Base-by-base conservation (phyloP, 176 grass and related monocot genomes). In the Triticum timopheevii region DNA sequence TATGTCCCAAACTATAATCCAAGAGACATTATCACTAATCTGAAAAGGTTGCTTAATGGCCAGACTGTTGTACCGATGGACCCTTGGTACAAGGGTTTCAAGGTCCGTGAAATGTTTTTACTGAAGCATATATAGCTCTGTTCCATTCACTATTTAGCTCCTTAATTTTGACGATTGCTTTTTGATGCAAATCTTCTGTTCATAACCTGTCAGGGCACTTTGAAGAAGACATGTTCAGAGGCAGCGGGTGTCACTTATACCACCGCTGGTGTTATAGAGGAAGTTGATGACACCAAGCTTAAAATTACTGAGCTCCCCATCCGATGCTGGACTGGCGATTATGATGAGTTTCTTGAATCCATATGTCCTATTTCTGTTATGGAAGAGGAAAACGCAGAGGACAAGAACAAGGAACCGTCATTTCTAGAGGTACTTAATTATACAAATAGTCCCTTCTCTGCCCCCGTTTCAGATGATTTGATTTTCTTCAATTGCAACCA, bases 241-340 rank as follows among this genome's bases (percentile, higher is more conserved):
- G 13, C 3, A 4, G 45, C 45, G 3, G 45, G 12, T 47, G 45
- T 47, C 45, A 47, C 45, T 0, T 47, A 47, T 47, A 15, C 45
- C 13, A 13, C 13, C 45, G 13, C 45, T 47, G 45, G 45, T 13
- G 45, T 47, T 27, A 84, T 82, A 45, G 84, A 93, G 65, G 68
- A 47, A 13, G 45, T 52, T 52, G 49, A 52, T 52, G 49, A 17
- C 49, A 52, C 49, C 4, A 52, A 52, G 5, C 33, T 98, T 33
- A 92, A 73, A 62, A 88, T 98, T 63, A 88, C 88, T 25, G 96
- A 98, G 69, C 72, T 52, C 17, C 96, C 93, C 12, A 52, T 98
- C 30, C 83, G 93, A 24, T 90, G 92, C 34, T 98, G 96, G 96
- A 90, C 88, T 12, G 9, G 59, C 20, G 93, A 94, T 38, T 98